Evolutionary conservation across 2,329 filamentous ascomycete species (phyloP), one percentile per base, ranked within the genome.

Genomic region (Lecanicillium sp.): DNA sequence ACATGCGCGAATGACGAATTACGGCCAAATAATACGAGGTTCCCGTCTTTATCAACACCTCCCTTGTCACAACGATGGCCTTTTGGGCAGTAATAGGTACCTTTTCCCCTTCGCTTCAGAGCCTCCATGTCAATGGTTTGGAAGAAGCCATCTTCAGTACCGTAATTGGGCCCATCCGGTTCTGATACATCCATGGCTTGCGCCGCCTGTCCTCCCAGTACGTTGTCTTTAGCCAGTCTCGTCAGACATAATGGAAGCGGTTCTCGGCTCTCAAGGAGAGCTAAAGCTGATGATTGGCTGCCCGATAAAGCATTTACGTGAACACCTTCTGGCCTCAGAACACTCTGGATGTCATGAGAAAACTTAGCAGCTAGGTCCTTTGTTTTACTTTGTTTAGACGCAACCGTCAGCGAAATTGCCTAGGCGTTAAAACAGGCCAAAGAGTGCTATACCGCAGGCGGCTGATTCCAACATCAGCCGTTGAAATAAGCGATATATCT

Each of bases 1-100:
- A 40, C 42, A 25, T 55, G 63, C 57, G 54, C 56, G 50, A 63
- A 65, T 39, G 60, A 61, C 39, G 62, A 65, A 43, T 65, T 64
- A 35, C 62, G 57, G 45, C 62, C 60, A 47, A 65, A 65, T 32
- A 59, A 43, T 25, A 63, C 52, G 11, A 63, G 50, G 7, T 55
- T 52, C 9, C 62, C 62, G 13, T 59, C 50, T 34, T 57, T 59
- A 38, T 64, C 58, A 29, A 63, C 58, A 18, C 62, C 62, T 19
- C 62, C 62, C 45, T 65, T 65, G 40, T 59, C 58, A 37, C 62
- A 65, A 19, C 49, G 51, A 29, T 37, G 35, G 8, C 52, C 55
- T 16, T 62, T 51, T 11, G 61, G 60, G 38, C 62, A 65, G 22
- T 49, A 50, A 38, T 65, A 59, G 11, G 47, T 49, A 8, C 62